Conservation (phyloP, 306 rosid genomes). For the Pyrus betulifolia region DNA sequence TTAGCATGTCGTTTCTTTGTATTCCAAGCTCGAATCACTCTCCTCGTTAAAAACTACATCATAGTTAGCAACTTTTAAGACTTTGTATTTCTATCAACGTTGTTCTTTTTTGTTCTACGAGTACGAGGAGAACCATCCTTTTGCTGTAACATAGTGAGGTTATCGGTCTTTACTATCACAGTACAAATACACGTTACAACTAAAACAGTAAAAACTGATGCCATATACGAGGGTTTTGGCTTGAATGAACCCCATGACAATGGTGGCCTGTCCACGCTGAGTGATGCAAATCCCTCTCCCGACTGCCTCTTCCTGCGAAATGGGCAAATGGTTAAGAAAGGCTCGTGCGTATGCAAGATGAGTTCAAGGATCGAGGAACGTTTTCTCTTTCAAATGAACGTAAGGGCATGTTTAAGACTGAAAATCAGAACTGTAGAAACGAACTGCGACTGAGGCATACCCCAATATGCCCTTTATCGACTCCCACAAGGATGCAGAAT, state of each 20-base stretch:
- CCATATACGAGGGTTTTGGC: constrained; percentile 24
- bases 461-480: constrained; percentile 57
- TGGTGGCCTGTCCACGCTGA: constrained; percentile 38
- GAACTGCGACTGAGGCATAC: constrained; percentile 31
- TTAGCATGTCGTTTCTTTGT: no score
- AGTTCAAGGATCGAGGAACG: not conserved
- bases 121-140: constrained; percentile 12
- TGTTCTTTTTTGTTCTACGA: constrained; percentile 14
- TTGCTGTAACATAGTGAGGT: constrained; percentile 15
- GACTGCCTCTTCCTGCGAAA: constrained; percentile 51
- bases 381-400: not conserved
- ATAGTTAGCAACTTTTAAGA: not conserved
- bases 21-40: no score
- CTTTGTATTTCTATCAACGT: not conserved
- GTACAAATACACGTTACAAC: constrained; percentile 36
- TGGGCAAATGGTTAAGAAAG: constrained; percentile 7
- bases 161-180: constrained; percentile 29
- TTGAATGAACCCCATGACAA: constrained; percentile 26
- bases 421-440: not conserved
- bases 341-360: not conserved
- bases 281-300: constrained; percentile 54
- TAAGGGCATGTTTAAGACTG: not conserved
- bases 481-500: constrained; percentile 39
- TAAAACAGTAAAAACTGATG: constrained; percentile 24
- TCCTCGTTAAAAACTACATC: not conserved